Evolutionary conservation across 495 filamentous ascomycete species (phyloP).

Genomic region (Durotheca rogersii): DNA sequence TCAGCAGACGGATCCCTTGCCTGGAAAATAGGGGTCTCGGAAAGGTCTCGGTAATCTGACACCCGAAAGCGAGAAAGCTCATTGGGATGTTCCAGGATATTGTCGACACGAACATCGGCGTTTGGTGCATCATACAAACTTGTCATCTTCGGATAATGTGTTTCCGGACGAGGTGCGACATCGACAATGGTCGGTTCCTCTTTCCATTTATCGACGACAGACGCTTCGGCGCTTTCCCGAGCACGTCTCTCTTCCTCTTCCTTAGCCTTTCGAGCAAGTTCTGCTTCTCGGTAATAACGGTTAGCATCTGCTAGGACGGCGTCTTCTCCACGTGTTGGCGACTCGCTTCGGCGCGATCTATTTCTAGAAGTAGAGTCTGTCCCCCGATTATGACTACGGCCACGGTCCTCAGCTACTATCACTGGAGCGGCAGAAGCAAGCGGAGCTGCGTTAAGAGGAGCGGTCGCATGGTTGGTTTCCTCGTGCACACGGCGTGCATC

Average conservation of each 20-base stretch:
- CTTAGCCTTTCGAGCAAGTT: slow-evolving; percentile 45
- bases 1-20: slow-evolving; percentile 50
- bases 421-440: slow-evolving; percentile 41
- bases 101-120: slow-evolving; percentile 55
- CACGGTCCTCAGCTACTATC: slow-evolving; percentile 35
- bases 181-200: slow-evolving; percentile 37
- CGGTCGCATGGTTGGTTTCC: slow-evolving; percentile 41
- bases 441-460: slow-evolving; percentile 37
- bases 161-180: slow-evolving; percentile 50
- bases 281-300: slow-evolving; percentile 51
- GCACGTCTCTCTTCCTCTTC: slow-evolving; percentile 53
- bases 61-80: slow-evolving; percentile 32
- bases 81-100: slow-evolving; percentile 41
- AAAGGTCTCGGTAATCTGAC: slow-evolving; percentile 7
- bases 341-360: slow-evolving; percentile 21
- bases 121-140: slow-evolving; percentile 55
- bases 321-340: slow-evolving; percentile 36
- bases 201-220: slow-evolving; percentile 53
- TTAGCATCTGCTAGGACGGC: slow-evolving; percentile 52
- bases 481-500: slow-evolving; percentile 38
- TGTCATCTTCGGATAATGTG: slow-evolving; percentile 45
- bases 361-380: slow-evolving; percentile 21
- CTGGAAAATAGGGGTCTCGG: slow-evolving; percentile 36
- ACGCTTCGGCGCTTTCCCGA: slow-evolving; percentile 43
- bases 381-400: slow-evolving; percentile 25